These are phyloP conservation scores for Pleurotus tuber-regium DNA, from an alignment of 768 basidiomycete species.

Conservation along the genomic window DNA sequence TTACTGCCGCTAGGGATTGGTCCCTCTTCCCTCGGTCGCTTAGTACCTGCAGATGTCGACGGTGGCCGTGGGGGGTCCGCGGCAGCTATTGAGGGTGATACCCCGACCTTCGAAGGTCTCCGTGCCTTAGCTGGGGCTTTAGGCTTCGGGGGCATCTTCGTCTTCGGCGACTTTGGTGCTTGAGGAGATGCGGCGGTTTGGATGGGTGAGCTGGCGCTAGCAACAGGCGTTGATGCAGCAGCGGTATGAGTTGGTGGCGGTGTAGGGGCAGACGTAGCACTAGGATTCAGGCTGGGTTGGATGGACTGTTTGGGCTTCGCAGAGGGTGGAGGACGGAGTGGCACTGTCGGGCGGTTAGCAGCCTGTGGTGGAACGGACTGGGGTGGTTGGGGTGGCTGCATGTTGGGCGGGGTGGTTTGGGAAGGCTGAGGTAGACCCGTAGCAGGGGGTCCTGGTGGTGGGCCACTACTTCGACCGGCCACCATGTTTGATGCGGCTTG, in stretches of 20 bases:
- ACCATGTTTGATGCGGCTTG: background rate
- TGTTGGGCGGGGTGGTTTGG: slow-evolving; percentile 13
- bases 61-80: slow-evolving; percentile 25
- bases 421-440: slow-evolving; percentile 19
- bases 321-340: slow-evolving; percentile 22
- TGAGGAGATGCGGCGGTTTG: slow-evolving; percentile 58
- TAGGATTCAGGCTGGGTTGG: slow-evolving; percentile 14
- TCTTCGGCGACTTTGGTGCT: slow-evolving; percentile 70
- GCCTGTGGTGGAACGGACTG: slow-evolving; percentile 16
- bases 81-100: slow-evolving; percentile 17
- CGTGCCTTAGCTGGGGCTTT: slow-evolving; percentile 34
- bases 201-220: slow-evolving; percentile 52
- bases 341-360: slow-evolving; percentile 14
- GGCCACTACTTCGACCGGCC: background rate
- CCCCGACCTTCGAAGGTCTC: slow-evolving; percentile 24
- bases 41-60: slow-evolving; percentile 19
- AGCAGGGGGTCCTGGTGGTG: background rate
- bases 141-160: slow-evolving; percentile 46
- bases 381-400: slow-evolving; percentile 19
- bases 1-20: slow-evolving; percentile 21
- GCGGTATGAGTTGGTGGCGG: slow-evolving; percentile 46
- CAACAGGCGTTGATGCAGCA: slow-evolving; percentile 37
- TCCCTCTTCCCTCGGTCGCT: slow-evolving; percentile 58
- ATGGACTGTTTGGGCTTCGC: slow-evolving; percentile 25
- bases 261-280: slow-evolving; percentile 29